Conservation (phyloP, 768 basidiomycete genomes). For the Leccinum obscurum region DNA sequence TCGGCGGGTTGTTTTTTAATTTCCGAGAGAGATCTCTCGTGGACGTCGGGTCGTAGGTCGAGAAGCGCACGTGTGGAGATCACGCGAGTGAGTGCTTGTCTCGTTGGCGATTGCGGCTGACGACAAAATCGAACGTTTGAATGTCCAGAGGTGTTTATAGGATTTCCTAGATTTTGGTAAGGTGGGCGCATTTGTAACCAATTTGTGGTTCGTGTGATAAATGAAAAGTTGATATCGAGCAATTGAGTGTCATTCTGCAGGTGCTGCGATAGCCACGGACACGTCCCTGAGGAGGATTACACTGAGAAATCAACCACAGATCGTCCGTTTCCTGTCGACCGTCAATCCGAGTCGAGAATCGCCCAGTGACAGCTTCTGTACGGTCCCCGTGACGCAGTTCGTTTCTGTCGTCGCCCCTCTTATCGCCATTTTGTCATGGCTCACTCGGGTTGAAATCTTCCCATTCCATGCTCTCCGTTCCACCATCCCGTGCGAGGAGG, state of each 20-base stretch:
- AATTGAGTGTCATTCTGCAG: conserved; percentile 8
- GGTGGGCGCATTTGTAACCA: conserved; percentile 26
- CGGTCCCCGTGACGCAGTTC: conserved; percentile 4
- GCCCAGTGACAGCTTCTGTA: neutral
- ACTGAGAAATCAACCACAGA: conserved; percentile 21
- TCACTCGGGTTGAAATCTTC: conserved; percentile 18
- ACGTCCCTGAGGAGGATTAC: conserved; percentile 28
- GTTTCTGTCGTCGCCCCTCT: conserved; percentile 10
- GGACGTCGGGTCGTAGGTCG: conserved; percentile 8
- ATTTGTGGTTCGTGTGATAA: conserved; percentile 24
- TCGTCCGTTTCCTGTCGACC: conserved; percentile 12
- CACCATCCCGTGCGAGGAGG: conserved; percentile 23
- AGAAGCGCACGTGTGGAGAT: conserved; percentile 10
- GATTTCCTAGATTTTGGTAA: conserved; percentile 13
- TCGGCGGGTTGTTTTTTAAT: conserved; percentile 25
- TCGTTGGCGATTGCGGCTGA: neutral
- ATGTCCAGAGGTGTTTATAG: neutral
- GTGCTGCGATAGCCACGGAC: conserved; percentile 22
- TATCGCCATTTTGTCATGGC: conserved; percentile 17
- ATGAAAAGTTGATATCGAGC: conserved; percentile 25
- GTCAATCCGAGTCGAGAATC: conserved; percentile 11
- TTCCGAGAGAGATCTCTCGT: conserved; percentile 22
- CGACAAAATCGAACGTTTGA: neutral
- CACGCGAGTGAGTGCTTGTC: neutral
- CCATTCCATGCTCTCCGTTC: conserved; percentile 20